Evolutionary conservation across 2,329 filamentous ascomycete species (phyloP).

Genomic region (Claviceps sp.): DNA sequence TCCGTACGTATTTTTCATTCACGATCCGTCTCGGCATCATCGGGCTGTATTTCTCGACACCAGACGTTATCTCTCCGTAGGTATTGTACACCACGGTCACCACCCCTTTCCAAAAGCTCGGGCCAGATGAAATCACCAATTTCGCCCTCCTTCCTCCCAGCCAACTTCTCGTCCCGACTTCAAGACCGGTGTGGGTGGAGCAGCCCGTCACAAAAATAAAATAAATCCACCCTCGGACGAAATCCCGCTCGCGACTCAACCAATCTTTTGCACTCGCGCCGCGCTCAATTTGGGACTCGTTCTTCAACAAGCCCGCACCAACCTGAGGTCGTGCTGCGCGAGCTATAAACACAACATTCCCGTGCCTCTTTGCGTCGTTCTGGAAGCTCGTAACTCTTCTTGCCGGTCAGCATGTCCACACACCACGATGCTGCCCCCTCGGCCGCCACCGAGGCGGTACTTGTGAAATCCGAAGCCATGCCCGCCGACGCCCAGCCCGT

Average conservation of each 20-base stretch:
- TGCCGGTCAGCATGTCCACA: background rate
- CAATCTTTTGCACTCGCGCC: too few species aligned
- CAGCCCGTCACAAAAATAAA: background rate
- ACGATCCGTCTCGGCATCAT: background rate
- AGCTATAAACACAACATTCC: background rate
- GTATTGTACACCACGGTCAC: too few species aligned
- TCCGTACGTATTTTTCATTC: too few species aligned
- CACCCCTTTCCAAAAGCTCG: background rate
- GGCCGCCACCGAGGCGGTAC: constrained; percentile 63
- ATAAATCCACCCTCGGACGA: background rate
- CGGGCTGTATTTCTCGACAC: background rate
- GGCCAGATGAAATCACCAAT: background rate
- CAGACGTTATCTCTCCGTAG: background rate
- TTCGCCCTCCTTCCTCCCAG: background rate
- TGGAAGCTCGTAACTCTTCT: background rate
- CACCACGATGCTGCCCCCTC: constrained; percentile 34
- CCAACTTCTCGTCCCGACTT: background rate
- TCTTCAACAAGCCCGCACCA: background rate
- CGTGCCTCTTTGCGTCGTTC: background rate
- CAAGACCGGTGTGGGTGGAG: background rate
- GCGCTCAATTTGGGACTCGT: background rate
- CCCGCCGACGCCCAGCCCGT: constrained; percentile 69
- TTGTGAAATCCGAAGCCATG: constrained; percentile 72
- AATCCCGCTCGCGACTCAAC: background rate
- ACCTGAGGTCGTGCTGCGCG: background rate